Percentiles rank a stretch among this genome's conserved stretches.
Evolutionary conservation across 306 rosid species (phyloP).

Genomic region (Vicia villosa): DNA sequence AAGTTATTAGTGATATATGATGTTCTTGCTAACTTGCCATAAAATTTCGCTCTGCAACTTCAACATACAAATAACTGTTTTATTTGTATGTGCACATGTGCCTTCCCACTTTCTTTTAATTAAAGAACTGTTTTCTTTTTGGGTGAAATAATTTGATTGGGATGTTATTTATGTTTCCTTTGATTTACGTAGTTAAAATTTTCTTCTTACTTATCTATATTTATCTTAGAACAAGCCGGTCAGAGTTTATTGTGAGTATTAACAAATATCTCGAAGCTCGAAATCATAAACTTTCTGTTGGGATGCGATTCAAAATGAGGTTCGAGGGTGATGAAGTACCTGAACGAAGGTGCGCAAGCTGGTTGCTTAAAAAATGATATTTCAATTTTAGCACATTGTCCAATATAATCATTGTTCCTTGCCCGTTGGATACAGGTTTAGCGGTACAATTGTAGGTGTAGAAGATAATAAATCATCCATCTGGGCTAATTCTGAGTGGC

Average conservation of each 20-base stretch:
- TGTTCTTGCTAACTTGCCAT: conserved; percentile 25
- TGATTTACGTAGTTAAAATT: conserved; percentile 16
- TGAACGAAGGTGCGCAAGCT: conserved; percentile 77
- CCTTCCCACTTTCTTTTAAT: conserved; percentile 20
- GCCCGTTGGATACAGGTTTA: conserved; percentile 62
- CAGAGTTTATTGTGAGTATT: conserved; percentile 86
- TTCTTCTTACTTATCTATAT: conserved; percentile 41
- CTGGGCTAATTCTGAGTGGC: conserved; percentile 96
- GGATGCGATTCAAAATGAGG: conserved; percentile 98
- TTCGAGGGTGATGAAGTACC: conserved; percentile 99
- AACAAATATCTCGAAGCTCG: conserved; percentile 94
- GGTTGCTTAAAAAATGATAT: conserved; percentile 28
- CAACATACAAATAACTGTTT: neutral
- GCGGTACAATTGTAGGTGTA: conserved; percentile 96
- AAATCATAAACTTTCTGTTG: conserved; percentile 88
- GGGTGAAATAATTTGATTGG: conserved; percentile 21
- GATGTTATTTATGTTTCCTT: conserved; percentile 16
- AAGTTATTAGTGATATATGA: conserved; percentile 3
- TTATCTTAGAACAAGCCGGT: conserved; percentile 86
- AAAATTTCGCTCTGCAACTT: conserved; percentile 17
- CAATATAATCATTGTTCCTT: conserved; percentile 19
- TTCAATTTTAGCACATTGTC: conserved; percentile 16
- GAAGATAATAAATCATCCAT: conserved; percentile 74
- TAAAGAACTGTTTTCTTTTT: conserved; percentile 21
- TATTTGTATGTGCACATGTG: neutral